A percentile compares a stretch with the other conserved stretches of the same genome.
phyloP scores from a whole-genome alignment of 108 stramenopile genomes.

The Fragilaria radians region DNA sequence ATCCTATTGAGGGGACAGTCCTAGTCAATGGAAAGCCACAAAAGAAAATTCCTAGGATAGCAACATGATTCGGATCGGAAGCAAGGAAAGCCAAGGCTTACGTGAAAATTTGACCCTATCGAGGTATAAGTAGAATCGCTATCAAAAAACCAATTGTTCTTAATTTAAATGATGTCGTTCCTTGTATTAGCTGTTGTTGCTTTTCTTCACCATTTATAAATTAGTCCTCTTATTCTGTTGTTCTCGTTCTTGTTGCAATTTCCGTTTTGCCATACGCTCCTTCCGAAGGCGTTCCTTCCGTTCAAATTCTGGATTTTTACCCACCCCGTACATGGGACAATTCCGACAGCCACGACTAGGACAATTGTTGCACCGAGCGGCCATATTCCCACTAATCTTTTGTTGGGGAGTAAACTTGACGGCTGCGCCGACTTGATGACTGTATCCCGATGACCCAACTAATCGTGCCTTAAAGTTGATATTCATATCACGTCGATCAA shows the following conservation, averaged over 20 bases:
- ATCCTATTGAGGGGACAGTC: too few species aligned
- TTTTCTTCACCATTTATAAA: too few species aligned
- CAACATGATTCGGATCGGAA: too few species aligned
- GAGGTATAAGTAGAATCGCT: too few species aligned
- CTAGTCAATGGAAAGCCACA: too few species aligned
- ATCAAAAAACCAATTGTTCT: too few species aligned
- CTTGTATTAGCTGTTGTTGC: too few species aligned
- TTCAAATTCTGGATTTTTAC: conserved; percentile 82
- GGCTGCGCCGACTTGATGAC: conserved; percentile 43
- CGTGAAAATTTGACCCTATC: too few species aligned
- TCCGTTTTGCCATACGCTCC: conserved; percentile 40
- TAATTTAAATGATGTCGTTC: too few species aligned
- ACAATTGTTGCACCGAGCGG: conserved; percentile 77
- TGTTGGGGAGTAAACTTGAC: conserved; percentile 56
- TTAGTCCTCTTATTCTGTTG: conserved; percentile 89
- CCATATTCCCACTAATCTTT: conserved; percentile 67
- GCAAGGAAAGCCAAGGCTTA: too few species aligned
- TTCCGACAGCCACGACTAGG: conserved; percentile 61
- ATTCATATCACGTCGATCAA: conserved; percentile 72
- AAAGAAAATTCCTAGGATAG: too few species aligned
- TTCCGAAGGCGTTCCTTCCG: conserved; percentile 54
- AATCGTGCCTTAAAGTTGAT: conserved; percentile 88
- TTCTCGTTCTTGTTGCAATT: conserved; percentile 70
- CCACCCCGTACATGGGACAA: conserved; percentile 91
- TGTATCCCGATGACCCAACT: conserved; percentile 30